These are phyloP conservation scores for Sphagnum magellanicum DNA, from an alignment of 228 moss, liverwort and hornwort genomes.

Conservation along the genomic window DNA sequence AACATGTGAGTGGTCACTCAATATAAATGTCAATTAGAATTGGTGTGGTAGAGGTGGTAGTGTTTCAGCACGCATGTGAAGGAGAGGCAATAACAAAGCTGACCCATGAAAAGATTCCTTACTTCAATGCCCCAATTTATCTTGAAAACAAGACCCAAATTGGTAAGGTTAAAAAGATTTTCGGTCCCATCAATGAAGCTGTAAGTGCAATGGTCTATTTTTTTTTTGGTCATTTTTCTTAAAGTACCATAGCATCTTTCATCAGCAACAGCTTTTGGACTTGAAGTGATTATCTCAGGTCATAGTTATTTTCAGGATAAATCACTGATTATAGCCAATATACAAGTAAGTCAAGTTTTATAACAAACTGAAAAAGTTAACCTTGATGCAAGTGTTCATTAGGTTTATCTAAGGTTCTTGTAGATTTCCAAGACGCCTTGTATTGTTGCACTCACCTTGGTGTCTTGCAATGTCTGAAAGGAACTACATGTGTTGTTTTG, in stretches of 20 bases:
- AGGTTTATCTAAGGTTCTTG: too few species aligned
- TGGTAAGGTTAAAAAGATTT: constrained; percentile 97
- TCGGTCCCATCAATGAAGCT: constrained; percentile 94
- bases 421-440: too few species aligned
- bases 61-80: constrained; percentile 88
- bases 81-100: constrained; percentile 93
- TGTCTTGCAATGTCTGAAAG: not conserved
- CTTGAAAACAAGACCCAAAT: constrained; percentile 88
- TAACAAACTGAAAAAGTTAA: too few species aligned
- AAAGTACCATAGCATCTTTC: not conserved
- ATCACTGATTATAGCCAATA: too few species aligned
- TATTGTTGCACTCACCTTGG: too few species aligned
- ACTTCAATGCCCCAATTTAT: constrained; percentile 93
- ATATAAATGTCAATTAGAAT: not conserved
- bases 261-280: not conserved
- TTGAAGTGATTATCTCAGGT: too few species aligned
- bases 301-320: too few species aligned
- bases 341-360: too few species aligned
- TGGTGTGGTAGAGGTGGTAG: constrained; percentile 66
- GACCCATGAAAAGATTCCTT: constrained; percentile 86
- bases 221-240: not conserved
- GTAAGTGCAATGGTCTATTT: constrained; percentile 30
- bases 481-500: not conserved
- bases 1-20: not conserved
- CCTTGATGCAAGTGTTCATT: too few species aligned